Base-by-base conservation (phyloP, 768 basidiomycete species). In the Termitomyces heimii region DNA sequence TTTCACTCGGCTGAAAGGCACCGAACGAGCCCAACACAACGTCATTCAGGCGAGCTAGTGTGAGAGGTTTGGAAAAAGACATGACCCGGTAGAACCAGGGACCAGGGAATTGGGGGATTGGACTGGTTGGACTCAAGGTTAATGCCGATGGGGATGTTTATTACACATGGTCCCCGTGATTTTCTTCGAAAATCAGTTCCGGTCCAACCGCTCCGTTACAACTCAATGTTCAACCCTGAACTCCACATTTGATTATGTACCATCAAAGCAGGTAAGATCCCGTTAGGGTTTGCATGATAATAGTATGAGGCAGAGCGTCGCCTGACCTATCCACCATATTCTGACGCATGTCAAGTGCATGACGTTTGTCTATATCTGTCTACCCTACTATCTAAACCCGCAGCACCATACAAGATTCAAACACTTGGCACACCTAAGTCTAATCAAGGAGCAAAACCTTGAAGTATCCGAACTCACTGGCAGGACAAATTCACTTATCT, bases 21-120 rank as follows among this genome's bases (percentile, higher is more conserved):
- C 80, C 70, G 66, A 89, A 90, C 20, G 76, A 76, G 0, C 90
- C 91, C 5, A 92, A 70, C 22, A 86, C 76, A 7, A 72, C 46
- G 69, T 92, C 87, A 58, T 80, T 84, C n/a, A 89, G 60, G 39
- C 77, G 78, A 14, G 78, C 71, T 20, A 83, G 61, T 37, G 77
- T 75, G 24, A 77, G 65, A 9, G 77, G 72, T 64, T 80, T 84
- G 2, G 77, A 74, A 7, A 72, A 54, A 31, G 86, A 79, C 86
- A 89, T 89, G 46, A 29, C 16, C 31, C n/a, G 14, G 47, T 22
- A 16, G 40, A 29, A 49, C 31, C 44, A 42, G 39, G 22, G 44
- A 24, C 39, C n/a, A 31, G 18, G 26, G 10, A 10, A 18, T 35
- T 57, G 50, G 29, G 20, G 32, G 13, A 9, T 39, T 13, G 3